Base-by-base conservation (phyloP, 441 rosid genomes). In the Erysimum cheiri region DNA sequence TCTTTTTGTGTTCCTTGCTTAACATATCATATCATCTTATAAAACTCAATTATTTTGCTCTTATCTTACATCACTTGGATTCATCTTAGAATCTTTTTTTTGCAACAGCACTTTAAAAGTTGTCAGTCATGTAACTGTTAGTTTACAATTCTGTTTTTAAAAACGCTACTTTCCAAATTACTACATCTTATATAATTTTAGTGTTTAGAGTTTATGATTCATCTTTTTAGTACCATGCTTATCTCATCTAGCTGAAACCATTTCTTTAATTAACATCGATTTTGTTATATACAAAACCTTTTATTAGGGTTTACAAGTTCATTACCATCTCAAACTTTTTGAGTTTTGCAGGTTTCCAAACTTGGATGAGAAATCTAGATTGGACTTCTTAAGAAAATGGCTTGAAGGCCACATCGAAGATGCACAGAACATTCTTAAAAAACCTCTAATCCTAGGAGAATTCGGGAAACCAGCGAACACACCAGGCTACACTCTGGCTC, bases 391-490 rank as follows among this genome's bases (percentile, higher is more conserved):
- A 26, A 53, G 11, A 36, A 60, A 82, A 4, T 85, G 88, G 88
- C 74, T 85, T 4, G 68, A 70, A 69, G 44, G 74, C 4, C 90
- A 87, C 64, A 72, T 87, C 28, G 80, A 79, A 55, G 92, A 85
- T 66, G 86, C 90, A 0, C 82, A 83, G 17, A 44, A 76, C 81
- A 52, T 84, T 61, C 85, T 87, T 26, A 74, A 73, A 15, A 87
- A 87, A 65, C 92, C 92, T 8, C 6, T 85, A 15, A 73, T 87
- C 28, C 50, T 87, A 2, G 74, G 88, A 14, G 92, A 87, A 77
- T 85, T 83, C 0, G 90, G 92, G 13, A 87, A 85, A 64, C 84
- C 87, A 6, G 19, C 73, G 70, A 76, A 77, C 44, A 82, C 74
- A 65, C 80, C 84, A 4, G 84, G 83, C 33, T 87, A 75, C 63